Conservation (phyloP, 306 rosid species). For the Quercus variabilis region DNA sequence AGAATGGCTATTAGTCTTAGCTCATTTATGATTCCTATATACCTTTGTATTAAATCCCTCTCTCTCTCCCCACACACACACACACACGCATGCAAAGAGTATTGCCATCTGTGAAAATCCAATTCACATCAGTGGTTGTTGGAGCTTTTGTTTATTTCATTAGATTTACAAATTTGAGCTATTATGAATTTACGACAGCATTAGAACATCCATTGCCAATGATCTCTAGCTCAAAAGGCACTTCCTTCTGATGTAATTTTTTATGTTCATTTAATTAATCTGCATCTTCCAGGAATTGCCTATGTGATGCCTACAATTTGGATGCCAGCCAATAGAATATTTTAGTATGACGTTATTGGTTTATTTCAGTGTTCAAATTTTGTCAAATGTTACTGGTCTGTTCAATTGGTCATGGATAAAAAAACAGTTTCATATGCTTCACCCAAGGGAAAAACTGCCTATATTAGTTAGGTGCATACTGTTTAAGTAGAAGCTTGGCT, state of each 20-base stretch:
- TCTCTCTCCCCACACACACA: not conserved
- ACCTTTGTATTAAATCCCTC: not conserved
- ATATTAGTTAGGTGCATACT: not conserved
- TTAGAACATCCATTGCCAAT: not conserved
- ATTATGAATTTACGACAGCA: not conserved
- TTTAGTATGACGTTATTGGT: not conserved
- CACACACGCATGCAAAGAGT: not conserved
- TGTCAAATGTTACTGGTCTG: slow-evolving; percentile 5
- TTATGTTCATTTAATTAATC: not conserved
- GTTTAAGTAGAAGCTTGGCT: not conserved
- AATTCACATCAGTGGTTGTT: not conserved
- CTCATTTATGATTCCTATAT: not conserved
- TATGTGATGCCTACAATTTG: not conserved
- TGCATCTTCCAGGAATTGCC: not conserved
- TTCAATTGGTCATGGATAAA: slow-evolving; percentile 10
- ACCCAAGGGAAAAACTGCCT: not conserved
- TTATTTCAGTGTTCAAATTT: not conserved
- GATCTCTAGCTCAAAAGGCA: too few relatives aligned
- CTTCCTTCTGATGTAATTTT: not conserved
- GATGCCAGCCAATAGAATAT: not conserved
- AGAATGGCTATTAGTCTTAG: not conserved
- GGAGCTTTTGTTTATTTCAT: not conserved
- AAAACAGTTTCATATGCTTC: not conserved
- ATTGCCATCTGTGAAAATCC: not conserved
- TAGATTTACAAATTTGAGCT: not conserved